Percentiles rank a stretch among this genome's conserved stretches.
Evolutionary conservation across 2,329 filamentous ascomycete species (phyloP).

Genomic region (Pyricularia sp.): DNA sequence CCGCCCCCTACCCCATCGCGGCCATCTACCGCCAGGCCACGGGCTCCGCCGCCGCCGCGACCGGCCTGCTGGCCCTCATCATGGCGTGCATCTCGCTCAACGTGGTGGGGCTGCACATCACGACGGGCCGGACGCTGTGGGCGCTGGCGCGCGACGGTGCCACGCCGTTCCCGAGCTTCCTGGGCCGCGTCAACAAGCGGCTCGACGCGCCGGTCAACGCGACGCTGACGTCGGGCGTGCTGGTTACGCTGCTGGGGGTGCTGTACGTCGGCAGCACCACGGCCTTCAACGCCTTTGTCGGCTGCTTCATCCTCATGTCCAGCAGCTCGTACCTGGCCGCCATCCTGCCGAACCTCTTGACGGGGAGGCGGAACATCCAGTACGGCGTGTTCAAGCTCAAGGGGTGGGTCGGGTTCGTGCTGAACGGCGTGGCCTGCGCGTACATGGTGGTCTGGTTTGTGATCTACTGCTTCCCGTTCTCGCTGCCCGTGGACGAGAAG

Average conservation of each 20-base stretch:
- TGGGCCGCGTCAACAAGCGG: conserved; percentile 19
- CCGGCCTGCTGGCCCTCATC: conserved; percentile 35
- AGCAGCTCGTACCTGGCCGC: conserved; percentile 51
- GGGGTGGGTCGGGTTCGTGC: conserved; percentile 23
- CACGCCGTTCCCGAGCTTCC: conserved; percentile 10
- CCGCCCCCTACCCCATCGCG: conserved; percentile 51
- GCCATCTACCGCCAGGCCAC: conserved; percentile 57
- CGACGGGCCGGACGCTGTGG: conserved; percentile 17
- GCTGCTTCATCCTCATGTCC: conserved; percentile 29
- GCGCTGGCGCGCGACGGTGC: conserved; percentile 8
- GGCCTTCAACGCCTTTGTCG: conserved; percentile 59
- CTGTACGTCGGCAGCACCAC: conserved; percentile 59
- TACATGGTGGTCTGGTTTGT: conserved; percentile 52
- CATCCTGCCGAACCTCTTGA: conserved; percentile 48
- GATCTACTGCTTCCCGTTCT: conserved; percentile 48
- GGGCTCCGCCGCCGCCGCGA: conserved; percentile 36
- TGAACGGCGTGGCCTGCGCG: conserved; percentile 36
- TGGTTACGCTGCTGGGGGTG: conserved; percentile 44
- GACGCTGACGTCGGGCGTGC: conserved; percentile 33
- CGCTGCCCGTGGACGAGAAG: conserved; percentile 26
- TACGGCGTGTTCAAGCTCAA: conserved; percentile 48
- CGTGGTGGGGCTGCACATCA: conserved; percentile 19
- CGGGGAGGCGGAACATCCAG: conserved; percentile 30
- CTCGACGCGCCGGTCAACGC: conserved; percentile 31
- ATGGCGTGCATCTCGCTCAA: conserved; percentile 27